A percentile compares a stretch with the other conserved stretches of the same genome.
Evolutionary conservation across 148 eudicot species (phyloP).

Genomic region (Diospyros lotus): DNA sequence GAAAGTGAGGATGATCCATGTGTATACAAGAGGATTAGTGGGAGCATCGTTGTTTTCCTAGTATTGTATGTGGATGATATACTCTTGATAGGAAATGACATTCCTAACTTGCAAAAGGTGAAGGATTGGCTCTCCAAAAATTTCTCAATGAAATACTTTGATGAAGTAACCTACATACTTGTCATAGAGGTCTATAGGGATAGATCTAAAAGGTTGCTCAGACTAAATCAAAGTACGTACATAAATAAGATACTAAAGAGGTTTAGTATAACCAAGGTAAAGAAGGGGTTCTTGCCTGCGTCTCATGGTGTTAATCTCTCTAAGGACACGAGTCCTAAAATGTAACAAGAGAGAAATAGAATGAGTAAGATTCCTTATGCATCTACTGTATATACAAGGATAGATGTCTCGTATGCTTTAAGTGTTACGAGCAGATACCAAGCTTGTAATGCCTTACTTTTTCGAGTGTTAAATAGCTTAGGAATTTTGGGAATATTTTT

Average conservation of each 20-base stretch:
- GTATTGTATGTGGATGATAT: background rate
- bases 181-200: too few species aligned
- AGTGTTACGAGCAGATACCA: too few species aligned
- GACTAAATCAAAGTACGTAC: background rate
- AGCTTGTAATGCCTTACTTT: too few species aligned
- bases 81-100: background rate
- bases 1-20: background rate
- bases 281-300: background rate
- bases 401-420: too few species aligned
- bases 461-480: too few species aligned
- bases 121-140: background rate
- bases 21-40: background rate
- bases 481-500: too few species aligned
- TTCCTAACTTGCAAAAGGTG: background rate
- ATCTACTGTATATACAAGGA: too few species aligned
- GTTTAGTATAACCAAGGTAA: background rate
- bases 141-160: background rate
- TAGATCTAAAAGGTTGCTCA: background rate
- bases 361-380: too few species aligned
- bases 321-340: too few species aligned
- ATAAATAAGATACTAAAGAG: background rate
- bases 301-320: background rate
- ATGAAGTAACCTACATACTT: background rate
- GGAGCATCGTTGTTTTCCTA: background rate
- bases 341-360: too few species aligned